Evolutionary conservation across 73 alveolate species (phyloP).

Genomic region (Symbiodinium pilosum): DNA sequence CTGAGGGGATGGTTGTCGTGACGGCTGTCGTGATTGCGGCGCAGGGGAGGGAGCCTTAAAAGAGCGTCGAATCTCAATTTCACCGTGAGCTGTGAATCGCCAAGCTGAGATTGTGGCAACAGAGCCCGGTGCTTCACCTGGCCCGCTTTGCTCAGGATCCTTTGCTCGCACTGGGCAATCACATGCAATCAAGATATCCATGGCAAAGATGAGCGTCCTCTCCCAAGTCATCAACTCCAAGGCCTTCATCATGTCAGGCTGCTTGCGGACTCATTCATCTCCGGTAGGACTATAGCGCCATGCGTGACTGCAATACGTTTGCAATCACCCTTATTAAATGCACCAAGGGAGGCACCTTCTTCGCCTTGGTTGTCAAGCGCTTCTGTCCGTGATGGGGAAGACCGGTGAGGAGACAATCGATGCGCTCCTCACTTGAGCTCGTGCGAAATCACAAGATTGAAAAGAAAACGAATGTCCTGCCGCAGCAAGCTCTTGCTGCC

Average conservation of each 20-base stretch:
- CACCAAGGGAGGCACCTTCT: too few relatives aligned
- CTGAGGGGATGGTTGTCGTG: not conserved
- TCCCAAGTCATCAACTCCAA: conserved; percentile 1
- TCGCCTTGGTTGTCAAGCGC: not conserved
- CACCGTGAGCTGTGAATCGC: too few relatives aligned
- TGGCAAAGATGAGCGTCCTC: not conserved
- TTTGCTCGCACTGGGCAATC: too few relatives aligned
- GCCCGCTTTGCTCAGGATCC: too few relatives aligned
- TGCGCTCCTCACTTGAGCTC: not conserved
- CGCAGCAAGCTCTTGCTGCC: conserved; percentile 64
- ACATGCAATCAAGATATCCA: too few relatives aligned
- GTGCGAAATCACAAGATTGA: not conserved
- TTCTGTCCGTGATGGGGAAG: not conserved
- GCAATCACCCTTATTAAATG: not conserved
- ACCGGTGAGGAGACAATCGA: not conserved
- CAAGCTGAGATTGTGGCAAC: too few relatives aligned
- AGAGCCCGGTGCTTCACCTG: too few relatives aligned
- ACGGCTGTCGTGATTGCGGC: conserved; percentile 10
- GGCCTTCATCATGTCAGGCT: not conserved
- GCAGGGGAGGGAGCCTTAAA: not conserved
- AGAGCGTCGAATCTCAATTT: not conserved
- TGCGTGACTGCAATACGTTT: not conserved
- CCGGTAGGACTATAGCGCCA: not conserved
- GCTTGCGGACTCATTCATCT: too few relatives aligned
- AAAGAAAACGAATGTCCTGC: not conserved